Base-by-base conservation (phyloP, 1,284 basidiomycete species). In the Boletus semigastroideus region DNA sequence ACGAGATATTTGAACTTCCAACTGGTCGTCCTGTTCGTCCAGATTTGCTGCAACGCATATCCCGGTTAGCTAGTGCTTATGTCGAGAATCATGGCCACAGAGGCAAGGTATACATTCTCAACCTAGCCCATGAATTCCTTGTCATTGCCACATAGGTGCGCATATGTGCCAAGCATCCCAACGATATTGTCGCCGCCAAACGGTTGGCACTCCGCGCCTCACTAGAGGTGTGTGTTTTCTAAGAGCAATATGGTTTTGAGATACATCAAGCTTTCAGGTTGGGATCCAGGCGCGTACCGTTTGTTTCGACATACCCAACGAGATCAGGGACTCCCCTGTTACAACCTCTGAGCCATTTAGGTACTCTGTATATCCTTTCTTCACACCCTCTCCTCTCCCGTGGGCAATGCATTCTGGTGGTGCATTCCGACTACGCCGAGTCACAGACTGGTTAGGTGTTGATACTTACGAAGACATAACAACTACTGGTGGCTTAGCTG, bases 331-430 rank as follows among this genome's bases (percentile, higher is more conserved):
- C 17, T 58, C 57, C 36, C 57, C 67, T 38, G 58, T 72, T 37
- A 59, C 72, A 49, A 42, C 67, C 42, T 54, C 64, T 20, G 54
- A 64, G 28, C 66, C 71, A 11, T 57, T 62, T 33, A 63, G 63
- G 27, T 87, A 87, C 63, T 76, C 83, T 8, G 55, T 87, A 33
- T 89, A 83, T 65, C 87, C 86, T 1, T 87, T 87, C 61, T 58
- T 80, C 9, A 71, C 79, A 4, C 72, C 78, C 20, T 76, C 73
- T 14, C 59, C 76, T 12, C 61, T 79, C 28, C 76, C 79, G 10
- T 81, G 79, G 74, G 76, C 70, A 28, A 69, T 76, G 55, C 71
- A 69, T 39, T 60, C 72, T 3, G 71, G 72, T 22, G 72, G 74
- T 46, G 69, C 76, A 31, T 86, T 85, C 59, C 75, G 87, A 46